These are phyloP conservation scores for Eucalyptus caleyi DNA, from an alignment of 345 rosid species.

Conservation along the genomic window DNA sequence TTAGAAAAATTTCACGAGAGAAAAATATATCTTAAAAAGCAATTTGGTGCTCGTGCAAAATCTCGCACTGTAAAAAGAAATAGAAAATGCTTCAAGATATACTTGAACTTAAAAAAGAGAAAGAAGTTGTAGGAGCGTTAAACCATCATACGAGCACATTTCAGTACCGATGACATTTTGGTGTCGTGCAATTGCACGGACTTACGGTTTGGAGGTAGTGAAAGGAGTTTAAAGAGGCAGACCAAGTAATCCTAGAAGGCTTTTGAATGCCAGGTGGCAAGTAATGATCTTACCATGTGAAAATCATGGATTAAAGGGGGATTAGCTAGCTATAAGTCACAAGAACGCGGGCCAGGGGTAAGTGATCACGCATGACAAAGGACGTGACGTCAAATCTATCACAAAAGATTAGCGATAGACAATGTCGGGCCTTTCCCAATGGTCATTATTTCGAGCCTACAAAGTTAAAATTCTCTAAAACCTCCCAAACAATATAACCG, in stretches of 20 bases:
- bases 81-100: background rate
- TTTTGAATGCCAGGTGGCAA: background rate
- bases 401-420: background rate
- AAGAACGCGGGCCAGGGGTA: background rate
- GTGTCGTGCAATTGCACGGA: background rate
- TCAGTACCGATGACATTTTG: background rate
- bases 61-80: background rate
- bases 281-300: background rate
- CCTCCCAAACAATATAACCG: background rate
- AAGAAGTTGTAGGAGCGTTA: fast-evolving
- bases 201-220: background rate
- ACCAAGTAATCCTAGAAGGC: background rate
- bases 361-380: background rate
- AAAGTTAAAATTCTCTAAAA: background rate
- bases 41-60: background rate
- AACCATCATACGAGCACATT: background rate
- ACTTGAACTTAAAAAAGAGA: background rate
- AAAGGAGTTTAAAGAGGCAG: background rate
- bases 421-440: background rate
- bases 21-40: background rate
- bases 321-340: too few species aligned
- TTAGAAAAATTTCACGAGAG: background rate
- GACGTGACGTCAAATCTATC: background rate
- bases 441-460: background rate
- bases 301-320: background rate